phyloP scores from a whole-genome alignment of 306 rosid species.

The Delonix regia region DNA sequence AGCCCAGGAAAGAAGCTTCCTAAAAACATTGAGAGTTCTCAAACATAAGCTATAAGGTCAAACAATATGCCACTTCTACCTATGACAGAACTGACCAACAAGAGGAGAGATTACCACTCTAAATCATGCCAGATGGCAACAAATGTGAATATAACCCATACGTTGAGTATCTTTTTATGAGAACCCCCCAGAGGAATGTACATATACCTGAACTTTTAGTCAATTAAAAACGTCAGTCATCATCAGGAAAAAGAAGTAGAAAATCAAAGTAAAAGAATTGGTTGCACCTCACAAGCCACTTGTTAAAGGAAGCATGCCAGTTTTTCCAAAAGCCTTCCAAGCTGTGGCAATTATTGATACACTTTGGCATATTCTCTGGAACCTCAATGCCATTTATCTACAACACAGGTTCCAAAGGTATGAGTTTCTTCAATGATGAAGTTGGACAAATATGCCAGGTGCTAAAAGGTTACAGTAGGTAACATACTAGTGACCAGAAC shows the following conservation, averaged over 20 bases:
- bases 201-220: conserved; percentile 68
- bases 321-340: conserved; percentile 94
- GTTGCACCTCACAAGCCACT: conserved; percentile 96
- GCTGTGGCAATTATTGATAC: conserved; percentile 86
- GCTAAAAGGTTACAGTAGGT: conserved; percentile 32
- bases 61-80: conserved; percentile 34
- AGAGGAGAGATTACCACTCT: conserved; percentile 72
- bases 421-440: conserved; percentile 22
- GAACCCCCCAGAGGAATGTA: conserved; percentile 95
- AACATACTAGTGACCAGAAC: conserved; percentile 90
- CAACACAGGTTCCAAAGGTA: conserved; percentile 35
- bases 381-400: conserved; percentile 84
- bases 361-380: conserved; percentile 97
- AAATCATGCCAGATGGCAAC: conserved; percentile 96
- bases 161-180: conserved; percentile 70
- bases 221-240: conserved; percentile 23
- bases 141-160: conserved; percentile 93
- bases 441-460: conserved; percentile 7
- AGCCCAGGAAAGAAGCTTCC: conserved; percentile 99
- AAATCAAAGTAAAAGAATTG: conserved; percentile 26
- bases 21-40: conserved; percentile 45
- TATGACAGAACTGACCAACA: conserved; percentile 31
- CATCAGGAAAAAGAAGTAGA: conserved; percentile 22
- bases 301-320: conserved; percentile 99
- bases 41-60: conserved; percentile 28